A percentile compares a stretch with the other conserved stretches of the same genome.
Conservation (phyloP, 768 basidiomycete genomes). For the Myochromella boudieri region DNA sequence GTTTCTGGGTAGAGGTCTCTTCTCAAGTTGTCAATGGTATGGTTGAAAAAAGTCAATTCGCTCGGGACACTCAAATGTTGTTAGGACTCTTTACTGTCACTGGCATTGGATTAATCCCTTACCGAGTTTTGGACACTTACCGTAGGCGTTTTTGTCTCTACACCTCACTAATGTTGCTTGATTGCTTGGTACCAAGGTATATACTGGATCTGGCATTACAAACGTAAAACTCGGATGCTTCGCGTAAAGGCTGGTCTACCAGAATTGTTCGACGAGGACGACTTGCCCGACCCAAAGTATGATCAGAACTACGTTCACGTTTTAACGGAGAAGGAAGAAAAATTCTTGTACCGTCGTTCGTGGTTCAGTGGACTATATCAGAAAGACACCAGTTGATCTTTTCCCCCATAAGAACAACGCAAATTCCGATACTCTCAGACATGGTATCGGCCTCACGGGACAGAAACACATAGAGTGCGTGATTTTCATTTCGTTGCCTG, state of each 20-base stretch:
- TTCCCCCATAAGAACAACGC: slow-evolving; percentile 52
- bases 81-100: slow-evolving; percentile 77
- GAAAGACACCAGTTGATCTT: slow-evolving; percentile 2
- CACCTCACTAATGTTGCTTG: not conserved
- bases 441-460: slow-evolving; percentile 87
- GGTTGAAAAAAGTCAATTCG: slow-evolving; percentile 4
- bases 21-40: slow-evolving; percentile 77
- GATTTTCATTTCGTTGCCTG: not conserved
- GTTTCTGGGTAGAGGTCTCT: slow-evolving; percentile 80
- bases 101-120: slow-evolving; percentile 79
- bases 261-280: slow-evolving; percentile 70
- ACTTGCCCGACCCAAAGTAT: slow-evolving; percentile 76
- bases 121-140: slow-evolving; percentile 73
- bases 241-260: slow-evolving; percentile 66
- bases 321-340: slow-evolving; percentile 62
- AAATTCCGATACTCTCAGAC: slow-evolving; percentile 73
- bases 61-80: not conserved
- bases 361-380: slow-evolving; percentile 9
- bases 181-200: slow-evolving; percentile 47
- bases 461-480: slow-evolving; percentile 71
- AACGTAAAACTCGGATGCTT: slow-evolving; percentile 55
- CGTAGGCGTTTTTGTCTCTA: slow-evolving; percentile 39
- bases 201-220: slow-evolving; percentile 71
- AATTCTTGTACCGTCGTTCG: slow-evolving; percentile 64
- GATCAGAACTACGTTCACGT: slow-evolving; percentile 74